Base-by-base conservation (phyloP, 2,329 filamentous ascomycete species). In the Cercospora zeina region DNA sequence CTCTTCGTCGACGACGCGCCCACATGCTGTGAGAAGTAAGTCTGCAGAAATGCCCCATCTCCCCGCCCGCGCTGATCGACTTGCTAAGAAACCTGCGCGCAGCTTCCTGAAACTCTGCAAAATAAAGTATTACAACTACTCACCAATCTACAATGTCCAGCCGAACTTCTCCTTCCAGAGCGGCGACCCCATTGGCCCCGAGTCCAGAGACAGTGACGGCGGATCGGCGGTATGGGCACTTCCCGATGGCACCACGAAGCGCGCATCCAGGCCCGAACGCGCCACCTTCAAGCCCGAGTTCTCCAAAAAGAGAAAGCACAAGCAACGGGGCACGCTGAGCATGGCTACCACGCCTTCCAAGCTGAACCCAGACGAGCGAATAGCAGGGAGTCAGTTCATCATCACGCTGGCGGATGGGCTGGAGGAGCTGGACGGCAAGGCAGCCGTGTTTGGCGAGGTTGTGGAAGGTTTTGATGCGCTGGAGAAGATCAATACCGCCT, bases 61-160 rank as follows among this genome's bases (percentile, higher is more conserved):
- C 49, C 30, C 14, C 49, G 72, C 73, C 70, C 73, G 77, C 74
- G 80, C 85, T 87, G 80, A 88, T 75, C 74, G 71, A 78, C 72
- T 73, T 72, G 80, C 81, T 82, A 80, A 87, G 81, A 81, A 72
- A 68, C 77, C 72, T 72, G 70, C 69, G 51, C 69, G 62, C 69
- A 96, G 91, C 83, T 97, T 99, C 77, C 82, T 99, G 61, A 97
- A 99, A 83, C 90, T 99, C 70, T 97, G 95, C 86, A 97, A 97
- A 80, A 82, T 92, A 78, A 99, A 97, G 81, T 99, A 97, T 80
- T 99, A 97, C 86, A 97, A 97, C 81, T 97, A 96, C 77, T 88
- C 92, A 5, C 95, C 93, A 27, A 81, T 97, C 59, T 91, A 97
- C 79, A 92, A 89, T 68, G 86, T 99, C 37, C 95, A 97, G 74